Evolutionary conservation across 2,329 filamentous ascomycete genomes (phyloP), one percentile per base, ranked within the genome.

Genomic region (Penicillium sp.): DNA sequence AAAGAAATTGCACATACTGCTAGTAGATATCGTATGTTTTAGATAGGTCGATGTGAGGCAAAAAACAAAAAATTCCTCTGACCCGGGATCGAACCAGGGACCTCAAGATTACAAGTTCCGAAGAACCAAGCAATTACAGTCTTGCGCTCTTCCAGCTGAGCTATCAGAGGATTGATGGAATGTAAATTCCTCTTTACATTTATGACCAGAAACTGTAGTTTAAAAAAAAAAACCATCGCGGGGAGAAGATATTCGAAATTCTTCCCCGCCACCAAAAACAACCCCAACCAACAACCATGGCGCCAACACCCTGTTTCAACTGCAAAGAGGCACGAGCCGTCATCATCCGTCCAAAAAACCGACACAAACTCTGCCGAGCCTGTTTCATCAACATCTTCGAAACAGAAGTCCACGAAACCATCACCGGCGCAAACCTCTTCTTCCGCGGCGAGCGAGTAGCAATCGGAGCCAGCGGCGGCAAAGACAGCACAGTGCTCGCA

Each of bases 401-500:
- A 70, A 82, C 87, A 54, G 93, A 99, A 75, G 84, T 95, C 40
- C 91, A 97, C 68, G 87, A 95, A 64, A 97, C 93, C 4, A 95
- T 99, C 63, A 84, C 80, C 22, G 82, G 86, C 2, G 89, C 87
- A 14, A 75, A 79, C n/a, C 80, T 99, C 13, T 99, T 99, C 71
- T 76, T 77, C 37, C 83, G 80, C 1, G 92, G 92, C 50, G 93
- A 99, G 68, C 83, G 81, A 53, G 81, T 99, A 33, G 95, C 93
- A 7, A 96, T 99, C 63, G 95, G 93, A 36, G 93, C 95, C 41
- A 96, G 91, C 1, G 93, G 93, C 47, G 93, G 93, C 61, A 99
- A 99, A 73, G 93, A 99, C 70, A 96, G 90, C 44, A 99, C 93
- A 0, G 93, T 99, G 0, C 79, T 99, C 10, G 93, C 93, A 4